These are phyloP conservation scores for Aspergillus pseudoterreus DNA, from an alignment of 2,329 filamentous ascomycete species.

Conservation along the genomic window DNA sequence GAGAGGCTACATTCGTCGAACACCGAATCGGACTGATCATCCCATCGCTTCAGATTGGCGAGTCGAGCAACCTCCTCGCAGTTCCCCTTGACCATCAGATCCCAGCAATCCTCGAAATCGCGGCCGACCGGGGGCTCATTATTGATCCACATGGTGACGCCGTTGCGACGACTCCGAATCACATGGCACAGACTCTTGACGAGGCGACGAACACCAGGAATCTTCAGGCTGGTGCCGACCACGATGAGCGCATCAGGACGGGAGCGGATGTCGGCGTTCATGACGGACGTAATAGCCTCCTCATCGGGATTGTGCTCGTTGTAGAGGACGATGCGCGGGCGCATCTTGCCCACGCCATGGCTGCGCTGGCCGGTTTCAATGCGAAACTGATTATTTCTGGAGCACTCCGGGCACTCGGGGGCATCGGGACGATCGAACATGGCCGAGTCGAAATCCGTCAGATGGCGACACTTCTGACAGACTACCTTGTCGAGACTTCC, in stretches of 20 bases:
- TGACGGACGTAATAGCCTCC: constrained; percentile 90
- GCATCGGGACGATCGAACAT: constrained; percentile 82
- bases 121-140: constrained; percentile 75
- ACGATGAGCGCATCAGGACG: constrained; percentile 90
- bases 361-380: constrained; percentile 80
- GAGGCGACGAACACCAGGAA: constrained; percentile 84
- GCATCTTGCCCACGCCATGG: constrained; percentile 84
- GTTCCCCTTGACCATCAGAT: constrained; percentile 79
- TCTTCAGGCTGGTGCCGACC: constrained; percentile 91
- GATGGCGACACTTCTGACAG: constrained; percentile 82
- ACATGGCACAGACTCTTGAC: constrained; percentile 87
- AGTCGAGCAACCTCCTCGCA: constrained; percentile 82
- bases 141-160: constrained; percentile 93
- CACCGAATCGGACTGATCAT: constrained; percentile 44
- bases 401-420: constrained; percentile 73
- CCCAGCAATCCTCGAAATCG: constrained; percentile 90
- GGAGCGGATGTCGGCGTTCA: constrained; percentile 76
- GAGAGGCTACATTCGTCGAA: constrained; percentile 44
- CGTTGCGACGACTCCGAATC: constrained; percentile 72
- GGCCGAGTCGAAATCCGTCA: constrained; percentile 70
- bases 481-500: constrained; percentile 95
- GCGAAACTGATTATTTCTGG: constrained; percentile 70
- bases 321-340: constrained; percentile 93
- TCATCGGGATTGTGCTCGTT: constrained; percentile 97
- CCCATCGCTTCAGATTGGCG: constrained; percentile 59